Conservation (phyloP, 2,329 filamentous ascomycete genomes). For the Byssothecium circinans region DNA sequence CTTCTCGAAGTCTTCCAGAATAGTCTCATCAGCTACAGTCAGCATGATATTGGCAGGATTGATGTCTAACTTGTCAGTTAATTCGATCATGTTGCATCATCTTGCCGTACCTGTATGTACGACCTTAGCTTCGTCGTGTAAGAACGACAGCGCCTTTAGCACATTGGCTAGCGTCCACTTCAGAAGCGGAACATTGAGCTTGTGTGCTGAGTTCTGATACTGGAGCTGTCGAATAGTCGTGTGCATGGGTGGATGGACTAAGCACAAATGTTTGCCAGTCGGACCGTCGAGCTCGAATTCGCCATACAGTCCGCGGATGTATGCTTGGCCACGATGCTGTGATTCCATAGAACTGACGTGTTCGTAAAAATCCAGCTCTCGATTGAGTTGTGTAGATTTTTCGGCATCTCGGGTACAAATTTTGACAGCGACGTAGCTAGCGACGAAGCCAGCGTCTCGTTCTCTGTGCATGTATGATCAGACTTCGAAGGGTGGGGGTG, state of each 20-base stretch:
- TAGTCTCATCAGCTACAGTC: conserved; percentile 39
- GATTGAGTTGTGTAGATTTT: conserved; percentile 15
- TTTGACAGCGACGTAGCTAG: conserved; percentile 22
- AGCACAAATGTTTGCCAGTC: conserved; percentile 24
- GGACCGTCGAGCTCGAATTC: conserved; percentile 24
- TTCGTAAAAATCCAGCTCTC: conserved; percentile 26
- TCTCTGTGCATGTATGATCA: conserved; percentile 17
- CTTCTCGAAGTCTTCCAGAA: conserved; percentile 42
- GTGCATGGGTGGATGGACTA: conserved; percentile 29
- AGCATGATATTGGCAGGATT: conserved; percentile 49
- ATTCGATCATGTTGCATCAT: conserved; percentile 10
- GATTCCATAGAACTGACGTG: conserved; percentile 27
- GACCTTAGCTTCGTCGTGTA: conserved; percentile 50
- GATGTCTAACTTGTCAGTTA: conserved; percentile 41
- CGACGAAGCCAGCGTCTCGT: conserved; percentile 19
- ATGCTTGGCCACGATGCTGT: conserved; percentile 24
- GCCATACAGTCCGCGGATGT: conserved; percentile 21
- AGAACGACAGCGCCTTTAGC: conserved; percentile 47
- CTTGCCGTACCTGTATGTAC: conserved; percentile 48
- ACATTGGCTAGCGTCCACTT: conserved; percentile 37
- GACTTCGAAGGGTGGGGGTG: conserved; percentile 17
- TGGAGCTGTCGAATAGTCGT: conserved; percentile 31
- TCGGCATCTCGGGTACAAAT: conserved; percentile 21
- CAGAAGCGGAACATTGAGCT: conserved; percentile 18
- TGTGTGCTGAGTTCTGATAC: conserved; percentile 20